Conservation (phyloP, 176 grass and related monocot species). For the Luzula sylvatica region DNA sequence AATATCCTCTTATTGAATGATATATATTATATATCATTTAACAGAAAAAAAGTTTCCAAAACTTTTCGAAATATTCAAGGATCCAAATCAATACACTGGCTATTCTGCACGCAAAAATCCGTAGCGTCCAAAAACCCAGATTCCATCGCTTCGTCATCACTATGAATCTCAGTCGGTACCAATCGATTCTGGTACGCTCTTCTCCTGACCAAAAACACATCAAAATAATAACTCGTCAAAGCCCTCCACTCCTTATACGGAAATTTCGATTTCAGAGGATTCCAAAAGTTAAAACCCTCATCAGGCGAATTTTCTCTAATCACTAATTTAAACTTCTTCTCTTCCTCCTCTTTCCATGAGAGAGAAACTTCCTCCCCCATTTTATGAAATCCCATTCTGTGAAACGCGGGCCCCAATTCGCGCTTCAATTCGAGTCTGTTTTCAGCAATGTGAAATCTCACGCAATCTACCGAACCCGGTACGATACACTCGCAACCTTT, state of each 20-base stretch:
- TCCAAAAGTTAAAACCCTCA: slow-evolving; percentile 41
- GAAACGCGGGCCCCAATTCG: slow-evolving; percentile 41
- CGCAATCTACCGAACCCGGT: slow-evolving; percentile 30
- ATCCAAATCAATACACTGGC: slow-evolving; percentile 59
- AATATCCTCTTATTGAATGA: too few species aligned
- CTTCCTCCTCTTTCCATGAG: slow-evolving; percentile 68
- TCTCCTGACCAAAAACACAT: slow-evolving; percentile 66
- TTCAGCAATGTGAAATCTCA: slow-evolving; percentile 50
- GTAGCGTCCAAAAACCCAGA: slow-evolving; percentile 41
- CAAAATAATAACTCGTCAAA: slow-evolving; percentile 82
- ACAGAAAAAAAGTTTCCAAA: too few species aligned
- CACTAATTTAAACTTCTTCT: slow-evolving; percentile 49
- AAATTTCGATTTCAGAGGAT: slow-evolving; percentile 30
- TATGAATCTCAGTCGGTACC: slow-evolving; percentile 49
- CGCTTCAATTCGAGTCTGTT: slow-evolving; percentile 40
- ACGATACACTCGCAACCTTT: slow-evolving; percentile 22
- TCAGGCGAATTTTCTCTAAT: slow-evolving; percentile 28
- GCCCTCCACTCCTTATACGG: slow-evolving; percentile 35
- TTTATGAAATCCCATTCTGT: slow-evolving; percentile 54
- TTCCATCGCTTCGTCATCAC: slow-evolving; percentile 71
- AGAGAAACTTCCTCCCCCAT: slow-evolving; percentile 89
- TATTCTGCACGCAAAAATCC: slow-evolving; percentile 46
- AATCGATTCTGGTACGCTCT: slow-evolving; percentile 69
- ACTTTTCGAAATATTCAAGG: too few species aligned
- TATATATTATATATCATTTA: too few species aligned